Conservation (phyloP, 2,329 filamentous ascomycete genomes). For the Biscogniauxia mediterranea region DNA sequence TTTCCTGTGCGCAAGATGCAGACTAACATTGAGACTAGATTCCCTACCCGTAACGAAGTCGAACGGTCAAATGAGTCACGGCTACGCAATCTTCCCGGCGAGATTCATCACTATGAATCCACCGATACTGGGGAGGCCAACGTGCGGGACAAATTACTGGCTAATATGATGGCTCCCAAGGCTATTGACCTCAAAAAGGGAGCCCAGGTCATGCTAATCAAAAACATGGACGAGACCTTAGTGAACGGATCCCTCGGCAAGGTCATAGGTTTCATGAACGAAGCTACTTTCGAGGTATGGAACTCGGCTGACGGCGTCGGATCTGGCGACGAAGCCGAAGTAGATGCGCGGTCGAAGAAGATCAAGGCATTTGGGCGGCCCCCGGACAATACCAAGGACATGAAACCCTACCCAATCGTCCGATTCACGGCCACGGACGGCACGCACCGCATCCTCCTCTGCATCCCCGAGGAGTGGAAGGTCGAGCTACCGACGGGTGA, state of each 20-base stretch:
- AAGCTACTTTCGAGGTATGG: conserved; percentile 39
- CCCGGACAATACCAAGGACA: conserved; percentile 43
- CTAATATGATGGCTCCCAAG: background rate
- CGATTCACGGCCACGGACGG: conserved; percentile 80
- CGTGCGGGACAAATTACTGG: background rate
- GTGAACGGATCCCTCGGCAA: conserved; percentile 94
- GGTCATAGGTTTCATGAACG: conserved; percentile 71
- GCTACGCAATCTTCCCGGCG: conserved; percentile 69
- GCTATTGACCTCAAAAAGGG: conserved; percentile 79
- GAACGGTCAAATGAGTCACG: conserved; percentile 79
- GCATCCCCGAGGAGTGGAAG: conserved; percentile 90
- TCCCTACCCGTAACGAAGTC: conserved; percentile 86
- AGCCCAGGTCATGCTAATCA: conserved; percentile 99
- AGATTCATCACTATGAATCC: conserved; percentile 67
- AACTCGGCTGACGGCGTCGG: conserved; percentile 25
- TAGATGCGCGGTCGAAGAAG: conserved; percentile 49
- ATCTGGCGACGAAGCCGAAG: conserved; percentile 41
- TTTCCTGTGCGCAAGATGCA: conserved; percentile 1
- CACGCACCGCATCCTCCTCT: conserved; percentile 71
- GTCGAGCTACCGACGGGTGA: conserved; percentile 91
- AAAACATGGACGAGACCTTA: conserved; percentile 90
- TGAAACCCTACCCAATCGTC: conserved; percentile 75
- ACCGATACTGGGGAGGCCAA: conserved; percentile 67
- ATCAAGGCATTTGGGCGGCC: conserved; percentile 50
- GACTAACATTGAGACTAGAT: conserved; percentile 44